These are phyloP conservation scores for Pleomassaria siparia DNA, from an alignment of 2,329 filamentous ascomycete genomes.

Conservation along the genomic window DNA sequence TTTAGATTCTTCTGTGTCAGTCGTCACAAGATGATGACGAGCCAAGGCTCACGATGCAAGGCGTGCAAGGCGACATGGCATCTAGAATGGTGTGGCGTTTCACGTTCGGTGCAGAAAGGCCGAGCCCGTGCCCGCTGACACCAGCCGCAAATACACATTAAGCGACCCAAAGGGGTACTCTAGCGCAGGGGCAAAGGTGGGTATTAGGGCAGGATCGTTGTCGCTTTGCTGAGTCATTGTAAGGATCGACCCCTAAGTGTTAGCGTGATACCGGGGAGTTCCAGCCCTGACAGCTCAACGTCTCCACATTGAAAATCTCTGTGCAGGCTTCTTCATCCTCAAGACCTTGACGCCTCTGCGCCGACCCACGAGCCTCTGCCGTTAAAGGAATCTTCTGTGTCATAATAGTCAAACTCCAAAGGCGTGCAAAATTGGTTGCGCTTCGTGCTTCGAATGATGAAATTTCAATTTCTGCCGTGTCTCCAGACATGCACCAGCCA, in stretches of 20 bases:
- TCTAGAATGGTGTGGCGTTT: conserved; percentile 1
- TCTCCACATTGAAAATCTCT: background rate
- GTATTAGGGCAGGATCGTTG: no score
- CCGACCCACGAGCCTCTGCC: background rate
- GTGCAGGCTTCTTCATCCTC: background rate
- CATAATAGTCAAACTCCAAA: background rate
- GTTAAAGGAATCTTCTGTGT: conserved; percentile 1
- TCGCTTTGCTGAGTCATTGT: no score
- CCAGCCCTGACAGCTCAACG: background rate
- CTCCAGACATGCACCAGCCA: background rate
- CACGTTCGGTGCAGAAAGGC: background rate
- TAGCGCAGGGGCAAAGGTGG: background rate
- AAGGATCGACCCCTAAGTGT: background rate
- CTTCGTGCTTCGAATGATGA: background rate
- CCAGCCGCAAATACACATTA: background rate
- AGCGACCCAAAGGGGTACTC: background rate
- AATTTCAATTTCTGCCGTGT: background rate
- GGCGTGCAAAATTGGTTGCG: background rate
- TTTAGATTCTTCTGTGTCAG: conserved; percentile 1
- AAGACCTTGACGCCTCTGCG: background rate
- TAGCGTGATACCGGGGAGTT: background rate
- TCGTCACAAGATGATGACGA: background rate
- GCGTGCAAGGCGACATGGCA: conserved; percentile 3
- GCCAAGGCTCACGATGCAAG: conserved; percentile 3
- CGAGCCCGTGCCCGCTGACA: background rate